Conservation (phyloP, 2,329 filamentous ascomycete species). For the Ophiosphaerella korrae region DNA sequence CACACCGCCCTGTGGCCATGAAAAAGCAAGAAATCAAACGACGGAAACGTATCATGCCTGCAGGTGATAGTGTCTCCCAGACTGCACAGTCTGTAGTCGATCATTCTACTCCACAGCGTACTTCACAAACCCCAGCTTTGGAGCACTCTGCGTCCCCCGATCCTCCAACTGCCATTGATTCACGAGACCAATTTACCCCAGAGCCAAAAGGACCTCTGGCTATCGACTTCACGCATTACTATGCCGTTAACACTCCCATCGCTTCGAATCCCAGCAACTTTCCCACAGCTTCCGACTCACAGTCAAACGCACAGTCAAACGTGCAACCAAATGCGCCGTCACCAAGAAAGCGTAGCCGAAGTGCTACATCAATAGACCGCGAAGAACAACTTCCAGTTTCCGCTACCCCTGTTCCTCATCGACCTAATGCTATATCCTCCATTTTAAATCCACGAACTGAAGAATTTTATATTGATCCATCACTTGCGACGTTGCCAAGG, state of each 20-base stretch:
- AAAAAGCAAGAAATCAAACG: slow-evolving; percentile 98
- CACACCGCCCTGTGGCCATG: slow-evolving; percentile 95
- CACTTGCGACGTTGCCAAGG: slow-evolving; percentile 29
- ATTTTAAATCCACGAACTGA: slow-evolving; percentile 38
- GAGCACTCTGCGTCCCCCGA: slow-evolving; percentile 45
- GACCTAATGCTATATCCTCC: slow-evolving; percentile 41
- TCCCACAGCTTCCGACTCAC: slow-evolving; percentile 10
- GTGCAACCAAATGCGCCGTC: slow-evolving; percentile 26
- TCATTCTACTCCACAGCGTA: slow-evolving; percentile 37
- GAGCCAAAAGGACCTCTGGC: slow-evolving; percentile 39
- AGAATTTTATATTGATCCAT: slow-evolving; percentile 41
- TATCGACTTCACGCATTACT: slow-evolving; percentile 47
- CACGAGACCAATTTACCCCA: slow-evolving; percentile 33
- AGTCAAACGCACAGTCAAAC: slow-evolving; percentile 4
- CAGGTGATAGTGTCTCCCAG: slow-evolving; percentile 55
- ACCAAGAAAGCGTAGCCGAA: slow-evolving; percentile 45
- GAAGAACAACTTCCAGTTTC: slow-evolving; percentile 28
- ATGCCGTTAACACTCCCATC: slow-evolving; percentile 16
- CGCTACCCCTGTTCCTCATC: slow-evolving; percentile 32
- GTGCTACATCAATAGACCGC: slow-evolving; percentile 34
- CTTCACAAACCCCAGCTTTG: slow-evolving; percentile 35
- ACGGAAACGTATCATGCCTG: slow-evolving; percentile 90
- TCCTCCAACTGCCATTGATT: slow-evolving; percentile 34
- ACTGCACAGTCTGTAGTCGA: slow-evolving; percentile 32
- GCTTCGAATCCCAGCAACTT: slow-evolving; percentile 18